Conservation (phyloP, 768 basidiomycete genomes). For the Kwoniella shandongensis region DNA sequence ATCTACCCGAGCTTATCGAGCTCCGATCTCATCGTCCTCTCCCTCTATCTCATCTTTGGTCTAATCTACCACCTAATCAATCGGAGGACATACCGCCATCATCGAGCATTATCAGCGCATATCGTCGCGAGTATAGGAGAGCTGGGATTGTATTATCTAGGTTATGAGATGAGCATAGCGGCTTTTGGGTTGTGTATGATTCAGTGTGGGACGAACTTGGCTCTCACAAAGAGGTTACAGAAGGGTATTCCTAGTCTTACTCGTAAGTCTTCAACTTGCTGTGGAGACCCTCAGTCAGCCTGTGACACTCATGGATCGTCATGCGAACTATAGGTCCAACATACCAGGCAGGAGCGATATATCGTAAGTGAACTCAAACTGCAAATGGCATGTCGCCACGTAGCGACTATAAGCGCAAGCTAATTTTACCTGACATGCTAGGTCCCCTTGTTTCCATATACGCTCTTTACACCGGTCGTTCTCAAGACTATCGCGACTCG, state of each 20-base stretch:
- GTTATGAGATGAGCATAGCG: not conserved
- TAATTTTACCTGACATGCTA: no score
- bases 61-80: no score
- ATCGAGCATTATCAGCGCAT: not conserved
- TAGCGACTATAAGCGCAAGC: no score
- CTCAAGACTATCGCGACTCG: not conserved
- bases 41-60: no score
- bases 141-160: not conserved
- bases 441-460: no score
- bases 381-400: no score
- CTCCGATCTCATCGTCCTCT: no score
- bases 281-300: no score
- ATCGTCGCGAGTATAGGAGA: not conserved
- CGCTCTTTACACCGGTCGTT: not conserved
- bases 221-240: not conserved
- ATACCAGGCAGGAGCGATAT: constrained; percentile 6
- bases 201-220: not conserved
- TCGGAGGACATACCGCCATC: not conserved
- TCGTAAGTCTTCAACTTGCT: constrained; percentile 2
- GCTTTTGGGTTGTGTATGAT: not conserved
- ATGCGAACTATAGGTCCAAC: not conserved
- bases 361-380: not conserved
- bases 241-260: constrained; percentile 5
- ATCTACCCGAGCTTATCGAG: no score
- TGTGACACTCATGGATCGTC: no score